Evolutionary conservation across 2,329 filamentous ascomycete genomes (phyloP), one percentile per base, ranked within the genome.

Genomic region (Phyllosticta paracitricarpa): DNA sequence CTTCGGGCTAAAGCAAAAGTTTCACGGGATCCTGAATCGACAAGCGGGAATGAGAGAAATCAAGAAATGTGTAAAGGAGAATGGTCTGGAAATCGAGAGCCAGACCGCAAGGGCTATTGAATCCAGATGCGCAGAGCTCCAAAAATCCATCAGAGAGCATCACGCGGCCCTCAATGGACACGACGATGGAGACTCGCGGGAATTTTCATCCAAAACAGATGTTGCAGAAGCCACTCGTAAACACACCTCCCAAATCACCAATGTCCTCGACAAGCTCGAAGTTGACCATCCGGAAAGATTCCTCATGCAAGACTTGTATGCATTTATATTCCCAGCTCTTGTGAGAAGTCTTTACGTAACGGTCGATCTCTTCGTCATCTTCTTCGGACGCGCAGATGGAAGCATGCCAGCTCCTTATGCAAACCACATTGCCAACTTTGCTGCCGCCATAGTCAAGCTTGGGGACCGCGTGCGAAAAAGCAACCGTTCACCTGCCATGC

Each of bases 391-490:
- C 10, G 12, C 9, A 25, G 52, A 62, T 17, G 52, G 28, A 6
- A 30, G 4, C 4, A n/a, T 58, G 19, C 56, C 52, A 6, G 30
- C 56, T 4, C 8, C 17, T 3, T 25, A 33, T 5, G 33, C 58
- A 5, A 12, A 35, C 3, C 63, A 58, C 0, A 68, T 72, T 1
- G 24, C 72, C 6, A n/a, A 33, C 0, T 65, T 73, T 56, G 72
- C 70, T 19, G 66, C 68, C 35, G 62, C 22, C 2, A 69, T 73
- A 1, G 22, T 73, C 3, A n/a, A 28, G 0, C 64, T 73, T 51
- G n/a, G 28, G 2, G 19, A 56, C 10, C 51, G 60, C 7, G 51
- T 57, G 1, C 73, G 70, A 69, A 65, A 66, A 4, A 66, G 66
- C 7, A 61, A 56, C 0, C 35, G 70, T 2, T 55, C 64, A 7